A percentile compares a stretch with the other conserved stretches of the same genome.
phyloP scores from a whole-genome alignment of 345 rosid species.

The Moricandia arvensis region DNA sequence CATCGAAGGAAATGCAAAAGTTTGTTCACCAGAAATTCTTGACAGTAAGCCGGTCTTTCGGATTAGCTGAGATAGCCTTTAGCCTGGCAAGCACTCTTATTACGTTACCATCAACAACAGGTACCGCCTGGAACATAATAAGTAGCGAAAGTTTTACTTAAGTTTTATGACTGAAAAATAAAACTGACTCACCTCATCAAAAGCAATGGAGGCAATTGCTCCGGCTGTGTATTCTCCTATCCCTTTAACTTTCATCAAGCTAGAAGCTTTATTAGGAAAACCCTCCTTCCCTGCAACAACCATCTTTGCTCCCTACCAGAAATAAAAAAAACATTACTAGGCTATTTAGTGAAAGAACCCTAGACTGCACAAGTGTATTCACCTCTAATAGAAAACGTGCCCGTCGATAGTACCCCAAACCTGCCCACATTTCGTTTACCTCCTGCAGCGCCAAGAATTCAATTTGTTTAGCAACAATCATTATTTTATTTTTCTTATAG shows the following conservation, averaged over 20 bases:
- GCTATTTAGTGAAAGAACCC: neutral
- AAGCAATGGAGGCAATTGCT: slow-evolving; percentile 82
- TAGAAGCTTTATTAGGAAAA: slow-evolving; percentile 52
- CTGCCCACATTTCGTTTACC: slow-evolving; percentile 98
- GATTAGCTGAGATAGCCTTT: slow-evolving; percentile 79
- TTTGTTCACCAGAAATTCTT: slow-evolving; percentile 68
- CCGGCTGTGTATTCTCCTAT: slow-evolving; percentile 84
- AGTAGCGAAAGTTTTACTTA: slow-evolving; percentile 11
- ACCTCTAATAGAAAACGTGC: slow-evolving; percentile 93
- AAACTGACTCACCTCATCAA: slow-evolving; percentile 54
- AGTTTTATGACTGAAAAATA: neutral
- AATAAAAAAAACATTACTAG: neutral
- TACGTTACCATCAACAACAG: slow-evolving; percentile 77
- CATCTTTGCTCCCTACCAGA: slow-evolving; percentile 69
- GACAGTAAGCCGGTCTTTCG: slow-evolving; percentile 58
- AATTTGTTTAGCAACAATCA: neutral
- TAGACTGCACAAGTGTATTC: slow-evolving; percentile 4
- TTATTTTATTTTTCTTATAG: neutral
- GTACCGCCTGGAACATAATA: slow-evolving; percentile 52
- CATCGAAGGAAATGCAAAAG: neutral
- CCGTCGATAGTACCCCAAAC: slow-evolving; percentile 87
- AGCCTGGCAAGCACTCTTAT: slow-evolving; percentile 74
- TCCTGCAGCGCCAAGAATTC: slow-evolving; percentile 53
- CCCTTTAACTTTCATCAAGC: slow-evolving; percentile 60
- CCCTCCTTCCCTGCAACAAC: slow-evolving; percentile 48